Evolutionary conservation across 2,329 filamentous ascomycete species (phyloP).

Genomic region (Colletotrichum sp.): DNA sequence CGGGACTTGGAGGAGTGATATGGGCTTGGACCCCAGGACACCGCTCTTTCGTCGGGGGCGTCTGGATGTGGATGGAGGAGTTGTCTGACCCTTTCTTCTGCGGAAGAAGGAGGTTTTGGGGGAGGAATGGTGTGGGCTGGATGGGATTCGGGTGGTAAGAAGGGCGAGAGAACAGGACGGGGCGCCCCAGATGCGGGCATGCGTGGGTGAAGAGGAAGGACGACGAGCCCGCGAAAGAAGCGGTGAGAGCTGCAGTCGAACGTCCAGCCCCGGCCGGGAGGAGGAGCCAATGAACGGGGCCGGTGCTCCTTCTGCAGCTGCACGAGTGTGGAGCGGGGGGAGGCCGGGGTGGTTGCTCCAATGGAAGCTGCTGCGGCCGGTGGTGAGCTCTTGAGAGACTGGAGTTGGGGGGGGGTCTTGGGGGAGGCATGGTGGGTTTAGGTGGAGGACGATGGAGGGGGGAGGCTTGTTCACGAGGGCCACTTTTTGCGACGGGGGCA

Average conservation of each 20-base stretch:
- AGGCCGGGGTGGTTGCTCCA: conserved; percentile 1
- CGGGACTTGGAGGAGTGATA: conserved; percentile 23
- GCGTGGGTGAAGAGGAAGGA: conserved; percentile 24
- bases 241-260: conserved; percentile 32
- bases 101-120: conserved; percentile 10
- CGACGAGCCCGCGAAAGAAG: conserved; percentile 29
- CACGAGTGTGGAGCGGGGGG: conserved; percentile 23
- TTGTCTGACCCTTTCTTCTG: background rate
- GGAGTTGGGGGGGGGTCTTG: background rate
- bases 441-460: background rate
- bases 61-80: conserved; percentile 8
- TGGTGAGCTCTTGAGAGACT: conserved; percentile 8
- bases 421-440: background rate
- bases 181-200: conserved; percentile 20
- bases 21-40: conserved; percentile 39
- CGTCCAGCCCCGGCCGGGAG: conserved; percentile 29
- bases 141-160: conserved; percentile 17
- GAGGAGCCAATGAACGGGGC: conserved; percentile 28
- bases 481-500: background rate
- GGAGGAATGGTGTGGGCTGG: conserved; percentile 5
- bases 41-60: conserved; percentile 43
- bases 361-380: conserved; percentile 13
- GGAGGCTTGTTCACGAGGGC: conserved; percentile 20
- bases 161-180: conserved; percentile 14
- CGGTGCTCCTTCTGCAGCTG: conserved; percentile 22